Evolutionary conservation across 148 eudicot genomes (phyloP), one percentile per base, ranked within the genome.

Genomic region (Rhododendron kiyosumense): DNA sequence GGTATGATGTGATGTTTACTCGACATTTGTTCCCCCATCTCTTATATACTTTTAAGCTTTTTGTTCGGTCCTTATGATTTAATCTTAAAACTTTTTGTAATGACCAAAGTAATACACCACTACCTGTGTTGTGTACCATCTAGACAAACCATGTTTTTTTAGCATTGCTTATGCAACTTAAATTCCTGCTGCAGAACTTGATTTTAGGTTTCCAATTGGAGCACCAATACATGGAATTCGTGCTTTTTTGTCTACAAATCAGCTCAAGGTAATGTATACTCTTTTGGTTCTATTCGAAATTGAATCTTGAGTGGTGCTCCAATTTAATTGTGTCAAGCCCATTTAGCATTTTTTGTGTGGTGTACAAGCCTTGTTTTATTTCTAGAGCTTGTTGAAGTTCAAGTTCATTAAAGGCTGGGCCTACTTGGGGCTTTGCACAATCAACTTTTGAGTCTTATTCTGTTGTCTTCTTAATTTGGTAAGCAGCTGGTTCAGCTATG

Each of bases 161-260:
- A 36, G 30, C 43, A 73, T 65, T 49, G 32, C 77, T 54, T 34
- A 82, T 49, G 46, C 51, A 63, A 61, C 77, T 84, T 82, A 20
- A 65, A 67, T 61, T 54, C 83, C 69, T 83, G 30, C 57, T 87
- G 90, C 94, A 97, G 99, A 97, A 86, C 99, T 97, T 91, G 99
- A 97, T 90, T 97, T 97, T 84, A 94, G 99, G 46, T 97, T 97
- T 85, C 93, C 98, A 57, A 73, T 95, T 93, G 99, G 99, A 86
- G 99, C 99, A 81, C 99, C 99, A 73, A 57, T 97, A 85, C 98
- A 97, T 90, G 99, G 99, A 90, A 97, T 97, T 57, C 90, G 41
- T 67, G 99, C 99, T 69, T 97, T 97, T 90, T 89, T 97, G 89
- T 45, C 99, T 14, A 97, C 99, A 83, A 97, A 93, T 88, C 99